Percentiles rank a stretch among this genome's conserved stretches.
phyloP scores from a whole-genome alignment of 805 yeast genomes.

The Priceomyces haplophilus region DNA sequence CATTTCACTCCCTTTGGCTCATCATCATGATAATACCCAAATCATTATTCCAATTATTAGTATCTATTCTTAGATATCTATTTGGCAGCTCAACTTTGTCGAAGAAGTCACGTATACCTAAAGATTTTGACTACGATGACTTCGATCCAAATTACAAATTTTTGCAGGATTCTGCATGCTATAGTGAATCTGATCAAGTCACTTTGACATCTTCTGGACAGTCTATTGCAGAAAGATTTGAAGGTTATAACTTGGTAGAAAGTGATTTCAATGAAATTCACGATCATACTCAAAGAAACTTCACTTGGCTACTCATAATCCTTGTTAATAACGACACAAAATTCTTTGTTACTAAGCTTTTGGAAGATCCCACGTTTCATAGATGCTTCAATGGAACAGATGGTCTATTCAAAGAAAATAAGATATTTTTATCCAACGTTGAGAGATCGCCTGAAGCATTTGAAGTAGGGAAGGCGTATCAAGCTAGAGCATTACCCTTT shows the following conservation, averaged over 20 bases:
- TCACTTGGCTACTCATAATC: constrained; percentile 33
- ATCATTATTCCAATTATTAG: constrained; percentile 40
- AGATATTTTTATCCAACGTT: constrained; percentile 29
- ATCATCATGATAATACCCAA: constrained; percentile 56
- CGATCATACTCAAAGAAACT: constrained; percentile 24
- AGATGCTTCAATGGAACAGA: constrained; percentile 24
- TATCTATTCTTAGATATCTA: constrained; percentile 29
- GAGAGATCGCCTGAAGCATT: constrained; percentile 34
- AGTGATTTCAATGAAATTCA: constrained; percentile 30
- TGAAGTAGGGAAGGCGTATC: constrained; percentile 35
- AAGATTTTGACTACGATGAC: constrained; percentile 23
- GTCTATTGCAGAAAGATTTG: constrained; percentile 8
- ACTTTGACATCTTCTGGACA: neutral
- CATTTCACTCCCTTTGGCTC: constrained; percentile 42
- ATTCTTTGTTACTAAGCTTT: constrained; percentile 15
- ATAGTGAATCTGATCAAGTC: neutral
- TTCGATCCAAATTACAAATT: constrained; percentile 20
- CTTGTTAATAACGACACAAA: constrained; percentile 24
- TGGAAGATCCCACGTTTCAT: constrained; percentile 16
- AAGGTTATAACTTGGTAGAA: constrained; percentile 11
- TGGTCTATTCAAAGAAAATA: constrained; percentile 28
- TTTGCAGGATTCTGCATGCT: constrained; percentile 1
- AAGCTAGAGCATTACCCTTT: constrained; percentile 30
- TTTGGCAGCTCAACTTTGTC: constrained; percentile 15
- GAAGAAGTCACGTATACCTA: constrained; percentile 17